Evolutionary conservation across 2,329 filamentous ascomycete species (phyloP), one percentile per base, ranked within the genome.

Genomic region (Monosporascus sp.): DNA sequence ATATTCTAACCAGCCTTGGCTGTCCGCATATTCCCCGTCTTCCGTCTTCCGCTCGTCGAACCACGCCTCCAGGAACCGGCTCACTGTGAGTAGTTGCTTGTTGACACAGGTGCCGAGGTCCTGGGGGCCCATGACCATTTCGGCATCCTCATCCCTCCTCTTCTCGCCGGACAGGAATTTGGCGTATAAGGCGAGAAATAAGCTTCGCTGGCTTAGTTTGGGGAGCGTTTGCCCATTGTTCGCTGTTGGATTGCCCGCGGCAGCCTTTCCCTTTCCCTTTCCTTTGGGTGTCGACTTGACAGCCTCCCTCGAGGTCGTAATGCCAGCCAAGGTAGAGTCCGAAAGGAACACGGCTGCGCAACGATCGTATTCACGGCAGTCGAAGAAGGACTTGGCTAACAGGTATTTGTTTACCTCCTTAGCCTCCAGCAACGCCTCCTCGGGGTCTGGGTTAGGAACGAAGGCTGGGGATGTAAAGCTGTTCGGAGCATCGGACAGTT

Each of bases 121-220:
- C 54, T 92, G 86, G 1, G 94, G 93, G 0, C 94, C 94, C 72
- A 97, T 84, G 49, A 99, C 89, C 88, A 97, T 97, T 72, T 99
- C 94, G 22, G 89, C 90, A 53, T 97, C 93, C 70, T 99, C 94
- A 63, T 96, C 90, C 70, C 93, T 96, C 59, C 90, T 85, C 76
- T 97, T 97, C 76, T 99, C 94, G 1, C 94, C 94, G 0, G 92
- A 88, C 58, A 97, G 82, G 66, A 92, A 91, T 66, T 93, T 95
- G 45, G 94, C 90, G 65, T 99, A 99, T 4, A 97, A 76, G 0
- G 91, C 88, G 11, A 99, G 78, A 65, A 99, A 99, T 20, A 97
- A 72, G 50, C 93, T 91, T 72, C 93, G 95, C 68, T 97, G 91
- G 67, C 92, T 97, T 49, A 97, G 68, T 50, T 71, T 73, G 2